Base-by-base conservation (phyloP, 164 flowering plant genomes). In the Tinospora cordifolia region DNA sequence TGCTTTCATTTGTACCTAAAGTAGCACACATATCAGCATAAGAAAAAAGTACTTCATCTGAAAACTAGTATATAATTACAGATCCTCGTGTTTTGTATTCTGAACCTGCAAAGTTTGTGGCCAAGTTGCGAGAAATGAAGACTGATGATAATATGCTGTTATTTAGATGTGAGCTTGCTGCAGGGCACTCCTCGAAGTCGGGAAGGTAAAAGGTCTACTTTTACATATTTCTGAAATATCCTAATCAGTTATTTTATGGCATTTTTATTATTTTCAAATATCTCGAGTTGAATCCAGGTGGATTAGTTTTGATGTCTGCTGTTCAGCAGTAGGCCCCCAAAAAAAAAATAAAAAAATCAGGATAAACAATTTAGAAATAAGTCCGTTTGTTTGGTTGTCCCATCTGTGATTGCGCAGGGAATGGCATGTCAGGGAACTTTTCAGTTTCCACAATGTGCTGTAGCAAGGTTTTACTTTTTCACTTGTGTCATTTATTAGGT, bases 21-120 rank as follows among this genome's bases (percentile, higher is more conserved):
- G 3, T 30, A 30, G 36, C 4, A 30, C 4, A 30, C 36, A 30
- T 1, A 30, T 30, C 36, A 30, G 36, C 36, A 30, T 30, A 30
- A 1, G 36, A 2, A 1, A 39, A 49, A 36, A 63, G 64, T 38
- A 49, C 36, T 62, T 54, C 13, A 36, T 27, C 60, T 75, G 25
- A 71, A 76, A 21, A 40, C 19, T 67, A 24, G 27, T 19, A 17
- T 44, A 24, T 41, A 6, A 10, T 58, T 58, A 8, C 89, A 93
- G 98, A 90, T 84, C 87, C 97, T 25, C 89, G 97, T 15, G 98
- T 93, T 63, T 19, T 91, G 83, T 93, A 91, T 70, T 93, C 92
- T 39, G 98, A 93, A 80, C 94, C 98, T 63, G 96, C 97, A 36
- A 93, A 93, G 76, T 93, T 87, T 72, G 94, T 93, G 63, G 97